A percentile compares a stretch with the other conserved stretches of the same genome.
Evolutionary conservation across 345 rosid genomes (phyloP).

Genomic region (Acer saccharum): DNA sequence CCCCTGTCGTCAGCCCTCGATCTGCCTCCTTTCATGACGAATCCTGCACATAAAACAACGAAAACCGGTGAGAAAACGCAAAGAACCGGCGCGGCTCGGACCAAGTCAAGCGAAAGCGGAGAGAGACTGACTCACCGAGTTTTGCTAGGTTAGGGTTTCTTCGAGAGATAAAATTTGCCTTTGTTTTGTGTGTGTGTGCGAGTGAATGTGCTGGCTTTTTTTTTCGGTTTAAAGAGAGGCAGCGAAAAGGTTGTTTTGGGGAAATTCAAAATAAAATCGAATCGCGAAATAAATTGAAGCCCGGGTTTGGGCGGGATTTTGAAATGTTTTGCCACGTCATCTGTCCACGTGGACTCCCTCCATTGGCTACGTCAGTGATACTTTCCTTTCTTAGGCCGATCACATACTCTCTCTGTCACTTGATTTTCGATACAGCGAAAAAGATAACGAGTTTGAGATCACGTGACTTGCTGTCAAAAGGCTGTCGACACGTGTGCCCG

Average conservation of each 20-base stretch:
- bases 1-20: slow-evolving; percentile 40
- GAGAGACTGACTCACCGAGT: slow-evolving; percentile 22
- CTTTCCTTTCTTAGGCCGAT: background rate
- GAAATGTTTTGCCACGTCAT: slow-evolving; percentile 45
- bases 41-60: slow-evolving; percentile 35
- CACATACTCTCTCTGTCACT: background rate
- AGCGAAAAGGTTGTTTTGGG: slow-evolving; percentile 25
- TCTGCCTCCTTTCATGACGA: slow-evolving; percentile 66
- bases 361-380: slow-evolving; percentile 17
- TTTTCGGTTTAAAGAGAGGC: background rate
- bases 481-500: background rate
- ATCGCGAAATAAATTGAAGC: slow-evolving; percentile 18
- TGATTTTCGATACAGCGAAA: background rate
- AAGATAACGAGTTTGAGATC: background rate
- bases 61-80: slow-evolving; percentile 29
- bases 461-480: background rate
- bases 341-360: slow-evolving; percentile 17
- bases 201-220: background rate
- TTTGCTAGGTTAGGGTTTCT: slow-evolving; percentile 21
- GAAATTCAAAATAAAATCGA: slow-evolving; percentile 13
- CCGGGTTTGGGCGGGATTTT: slow-evolving; percentile 67
- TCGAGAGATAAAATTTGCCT: slow-evolving; percentile 16
- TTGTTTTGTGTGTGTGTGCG: background rate
- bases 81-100: slow-evolving; percentile 24
- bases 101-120: slow-evolving; percentile 24